Conservation (phyloP, 495 filamentous ascomycete genomes). For the Friedmanniomyces simplex region DNA sequence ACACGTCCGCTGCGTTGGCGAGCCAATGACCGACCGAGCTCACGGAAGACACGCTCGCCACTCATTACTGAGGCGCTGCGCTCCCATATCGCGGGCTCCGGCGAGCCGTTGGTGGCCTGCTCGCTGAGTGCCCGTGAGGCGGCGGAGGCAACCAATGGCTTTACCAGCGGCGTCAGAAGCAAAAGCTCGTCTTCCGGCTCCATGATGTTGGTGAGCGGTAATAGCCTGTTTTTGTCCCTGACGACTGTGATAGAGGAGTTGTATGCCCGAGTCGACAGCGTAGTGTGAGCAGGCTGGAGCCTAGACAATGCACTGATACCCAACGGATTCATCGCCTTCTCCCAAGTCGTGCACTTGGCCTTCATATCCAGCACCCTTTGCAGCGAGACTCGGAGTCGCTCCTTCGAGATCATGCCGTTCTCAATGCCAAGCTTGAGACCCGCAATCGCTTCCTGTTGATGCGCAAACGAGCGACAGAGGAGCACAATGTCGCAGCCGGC, state of each 20-base stretch:
- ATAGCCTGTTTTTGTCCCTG: slow-evolving; percentile 64
- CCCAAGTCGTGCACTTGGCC: slow-evolving; percentile 67
- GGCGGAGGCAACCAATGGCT: slow-evolving; percentile 74
- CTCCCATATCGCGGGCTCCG: slow-evolving; percentile 49
- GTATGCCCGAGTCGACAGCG: slow-evolving; percentile 70
- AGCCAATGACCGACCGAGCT: slow-evolving; percentile 69
- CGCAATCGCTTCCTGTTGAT: slow-evolving; percentile 77
- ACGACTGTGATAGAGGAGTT: slow-evolving; percentile 79
- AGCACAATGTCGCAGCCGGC: slow-evolving; percentile 82
- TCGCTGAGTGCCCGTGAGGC: slow-evolving; percentile 47
- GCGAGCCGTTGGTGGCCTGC: slow-evolving; percentile 31
- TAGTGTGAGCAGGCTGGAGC: slow-evolving; percentile 67
- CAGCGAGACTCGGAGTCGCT: slow-evolving; percentile 65
- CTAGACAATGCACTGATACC: slow-evolving; percentile 61
- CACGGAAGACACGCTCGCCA: slow-evolving; percentile 77
- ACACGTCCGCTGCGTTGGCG: slow-evolving; percentile 71
- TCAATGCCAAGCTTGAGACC: slow-evolving; percentile 76
- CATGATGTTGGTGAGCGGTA: slow-evolving; percentile 67
- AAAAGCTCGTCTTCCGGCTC: slow-evolving; percentile 75
- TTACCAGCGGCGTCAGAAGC: slow-evolving; percentile 73
- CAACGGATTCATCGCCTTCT: slow-evolving; percentile 68
- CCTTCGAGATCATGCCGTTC: slow-evolving; percentile 67
- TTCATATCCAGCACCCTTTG: slow-evolving; percentile 66
- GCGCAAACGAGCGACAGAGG: slow-evolving; percentile 71
- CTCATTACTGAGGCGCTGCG: slow-evolving; percentile 61